These are phyloP conservation scores for Aspergillus sp. DNA, from an alignment of 2,329 filamentous ascomycete species.

Conservation along the genomic window DNA sequence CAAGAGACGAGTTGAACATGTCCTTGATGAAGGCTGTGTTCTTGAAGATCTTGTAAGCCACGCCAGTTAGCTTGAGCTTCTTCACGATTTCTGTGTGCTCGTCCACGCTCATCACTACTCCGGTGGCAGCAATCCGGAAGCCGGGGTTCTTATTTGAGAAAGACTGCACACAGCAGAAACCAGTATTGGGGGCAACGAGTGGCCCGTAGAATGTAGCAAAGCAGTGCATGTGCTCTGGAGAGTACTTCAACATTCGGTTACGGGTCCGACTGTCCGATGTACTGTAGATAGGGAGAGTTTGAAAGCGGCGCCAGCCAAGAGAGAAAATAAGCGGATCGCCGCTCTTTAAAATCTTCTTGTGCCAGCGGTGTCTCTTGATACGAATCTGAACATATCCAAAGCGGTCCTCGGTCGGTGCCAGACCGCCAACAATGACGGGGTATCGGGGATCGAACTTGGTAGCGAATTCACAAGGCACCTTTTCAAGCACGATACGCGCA, in stretches of 20 bases:
- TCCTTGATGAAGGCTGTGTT: constrained; percentile 98
- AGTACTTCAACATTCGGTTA: constrained; percentile 98
- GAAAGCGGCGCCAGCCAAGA: constrained; percentile 93
- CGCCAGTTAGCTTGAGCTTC: constrained; percentile 94
- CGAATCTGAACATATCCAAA: constrained; percentile 94
- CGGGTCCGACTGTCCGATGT: constrained; percentile 90
- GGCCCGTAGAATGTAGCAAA: constrained; percentile 95
- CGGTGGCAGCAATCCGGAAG: constrained; percentile 92
- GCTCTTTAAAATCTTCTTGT: constrained; percentile 98
- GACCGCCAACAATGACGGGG: constrained; percentile 86
- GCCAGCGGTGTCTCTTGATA: constrained; percentile 97
- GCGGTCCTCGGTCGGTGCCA: constrained; percentile 88
- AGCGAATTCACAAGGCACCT: constrained; percentile 88
- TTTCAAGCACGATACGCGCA: constrained; percentile 83
- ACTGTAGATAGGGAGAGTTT: constrained; percentile 88
- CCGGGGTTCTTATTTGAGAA: constrained; percentile 81
- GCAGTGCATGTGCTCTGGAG: constrained; percentile 98
- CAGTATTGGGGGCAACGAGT: constrained; percentile 90
- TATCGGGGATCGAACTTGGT: constrained; percentile 75
- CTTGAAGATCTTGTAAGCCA: constrained; percentile 97
- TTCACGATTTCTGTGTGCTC: constrained; percentile 98
- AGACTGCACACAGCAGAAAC: constrained; percentile 90
- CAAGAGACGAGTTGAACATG: constrained; percentile 92
- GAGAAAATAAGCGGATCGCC: constrained; percentile 98
- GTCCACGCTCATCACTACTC: constrained; percentile 90